These are phyloP conservation scores for Beauveria australis DNA, from an alignment of 2,329 filamentous ascomycete genomes.

Conservation along the genomic window DNA sequence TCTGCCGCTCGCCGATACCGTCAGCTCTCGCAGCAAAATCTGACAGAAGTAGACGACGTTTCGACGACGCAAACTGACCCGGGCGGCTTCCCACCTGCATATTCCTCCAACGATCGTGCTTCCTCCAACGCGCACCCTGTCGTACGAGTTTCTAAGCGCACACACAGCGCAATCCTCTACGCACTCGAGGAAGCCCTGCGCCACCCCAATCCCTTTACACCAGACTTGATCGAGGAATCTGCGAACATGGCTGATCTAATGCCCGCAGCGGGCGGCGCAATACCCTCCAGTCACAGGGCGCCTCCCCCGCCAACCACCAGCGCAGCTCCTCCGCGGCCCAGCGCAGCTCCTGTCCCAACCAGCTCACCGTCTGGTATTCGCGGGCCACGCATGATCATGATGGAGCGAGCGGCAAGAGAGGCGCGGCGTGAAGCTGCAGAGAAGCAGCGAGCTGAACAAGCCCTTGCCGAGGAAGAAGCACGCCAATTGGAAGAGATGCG, in stretches of 20 bases:
- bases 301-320: conserved; percentile 16
- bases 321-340: conserved; percentile 34
- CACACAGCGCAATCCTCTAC: conserved; percentile 84
- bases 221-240: conserved; percentile 79
- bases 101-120: conserved; percentile 22
- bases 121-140: conserved; percentile 35
- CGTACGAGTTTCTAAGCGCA: conserved; percentile 69
- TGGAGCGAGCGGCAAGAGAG: conserved; percentile 71
- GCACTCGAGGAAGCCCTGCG: conserved; percentile 85
- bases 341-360: conserved; percentile 41
- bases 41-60: conserved; percentile 38
- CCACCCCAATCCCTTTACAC: conserved; percentile 72
- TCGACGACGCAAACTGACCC: conserved; percentile 24
- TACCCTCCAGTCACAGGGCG: conserved; percentile 33
- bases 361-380: conserved; percentile 60
- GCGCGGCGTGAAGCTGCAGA: conserved; percentile 61
- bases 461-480: conserved; percentile 50
- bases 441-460: conserved; percentile 43
- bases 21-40: conserved; percentile 41
- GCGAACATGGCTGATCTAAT: conserved; percentile 76
- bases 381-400: conserved; percentile 87
- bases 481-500: conserved; percentile 47
- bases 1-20: conserved; percentile 20
- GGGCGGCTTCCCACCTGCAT: conserved; percentile 20
- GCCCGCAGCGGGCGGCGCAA: conserved; percentile 50